Evolutionary conservation across 1,139 yeast genomes (phyloP).

Genomic region (Tardiomyces digboiensis): DNA sequence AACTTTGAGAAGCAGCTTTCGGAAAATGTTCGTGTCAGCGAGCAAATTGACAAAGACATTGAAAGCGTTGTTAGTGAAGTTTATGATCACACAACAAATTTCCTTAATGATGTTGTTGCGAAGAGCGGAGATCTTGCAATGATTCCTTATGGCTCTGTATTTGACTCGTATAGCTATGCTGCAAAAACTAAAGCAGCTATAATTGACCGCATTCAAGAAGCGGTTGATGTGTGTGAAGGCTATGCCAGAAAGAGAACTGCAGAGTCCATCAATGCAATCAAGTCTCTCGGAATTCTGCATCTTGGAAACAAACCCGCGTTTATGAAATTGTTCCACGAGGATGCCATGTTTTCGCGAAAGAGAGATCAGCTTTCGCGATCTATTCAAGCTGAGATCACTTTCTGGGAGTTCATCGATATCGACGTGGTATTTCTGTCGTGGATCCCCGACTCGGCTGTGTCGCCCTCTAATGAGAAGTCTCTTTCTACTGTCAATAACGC

Average conservation of each 20-base stretch:
- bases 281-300: constrained; percentile 39
- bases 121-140: constrained; percentile 50
- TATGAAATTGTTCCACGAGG: constrained; percentile 63
- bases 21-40: constrained; percentile 46
- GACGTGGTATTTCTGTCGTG: constrained; percentile 1
- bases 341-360: constrained; percentile 74
- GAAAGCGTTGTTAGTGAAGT: constrained; percentile 52
- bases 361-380: constrained; percentile 55
- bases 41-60: constrained; percentile 49
- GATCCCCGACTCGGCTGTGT: not conserved
- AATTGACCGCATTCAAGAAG: constrained; percentile 49
- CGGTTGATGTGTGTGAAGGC: constrained; percentile 59
- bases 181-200: constrained; percentile 58
- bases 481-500: constrained; percentile 29
- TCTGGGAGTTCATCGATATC: constrained; percentile 63
- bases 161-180: constrained; percentile 64
- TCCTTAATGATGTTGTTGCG: constrained; percentile 43
- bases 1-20: constrained; percentile 45
- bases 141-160: constrained; percentile 52
- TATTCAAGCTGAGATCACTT: constrained; percentile 48
- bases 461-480: constrained; percentile 16
- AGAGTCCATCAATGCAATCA: constrained; percentile 51
- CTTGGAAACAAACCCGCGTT: constrained; percentile 41
- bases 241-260: constrained; percentile 55
- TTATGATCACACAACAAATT: constrained; percentile 50